Evolutionary conservation across 1,139 yeast species (phyloP), one percentile per base, ranked within the genome.

Genomic region (Waltiozyma sp.): DNA sequence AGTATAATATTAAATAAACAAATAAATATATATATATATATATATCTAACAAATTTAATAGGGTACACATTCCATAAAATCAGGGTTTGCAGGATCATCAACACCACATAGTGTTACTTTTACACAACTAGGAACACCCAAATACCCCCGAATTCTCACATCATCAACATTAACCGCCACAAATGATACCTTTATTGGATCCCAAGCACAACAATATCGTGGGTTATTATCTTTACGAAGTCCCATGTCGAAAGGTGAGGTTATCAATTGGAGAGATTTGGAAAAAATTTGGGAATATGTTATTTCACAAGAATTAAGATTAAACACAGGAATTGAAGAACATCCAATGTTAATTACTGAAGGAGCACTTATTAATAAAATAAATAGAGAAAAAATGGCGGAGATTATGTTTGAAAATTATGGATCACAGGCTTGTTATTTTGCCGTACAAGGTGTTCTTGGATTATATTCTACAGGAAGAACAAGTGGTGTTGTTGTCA

Each of bases 31-130:
- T n/a, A n/a, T n/a, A n/a, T n/a, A n/a, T n/a, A n/a, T n/a, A n/a
- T n/a, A n/a, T n/a, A n/a, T n/a, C n/a, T n/a, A n/a, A n/a, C n/a
- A n/a, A n/a, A n/a, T n/a, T n/a, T 13, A 38, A n/a, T 14, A 66
- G 71, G 97, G 97, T n/a, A 81, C 95, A 4, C 95, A 95, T 2
- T 73, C 75, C 41, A 69, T 88, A 45, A 84, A 87, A 58, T 88
- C 95, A 1, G 97, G 97, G 1, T 85, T 89, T 63, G 95, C 96
- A 1, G 96, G 96, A 16, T 93, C 85, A 52, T 93, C 86, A 45
- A 73, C 69, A 51, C 97, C 97, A 3, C 73, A 76, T 52, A 61
- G 76, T 37, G 72, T 65, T 46, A 65, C 72, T 19, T 72, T 75
- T 10, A 54, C 74, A 19, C 61, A 62, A 68, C 71, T 87, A 3